Base-by-base conservation (phyloP, 208 protist species). In the Angomonas ambiguus region DNA sequence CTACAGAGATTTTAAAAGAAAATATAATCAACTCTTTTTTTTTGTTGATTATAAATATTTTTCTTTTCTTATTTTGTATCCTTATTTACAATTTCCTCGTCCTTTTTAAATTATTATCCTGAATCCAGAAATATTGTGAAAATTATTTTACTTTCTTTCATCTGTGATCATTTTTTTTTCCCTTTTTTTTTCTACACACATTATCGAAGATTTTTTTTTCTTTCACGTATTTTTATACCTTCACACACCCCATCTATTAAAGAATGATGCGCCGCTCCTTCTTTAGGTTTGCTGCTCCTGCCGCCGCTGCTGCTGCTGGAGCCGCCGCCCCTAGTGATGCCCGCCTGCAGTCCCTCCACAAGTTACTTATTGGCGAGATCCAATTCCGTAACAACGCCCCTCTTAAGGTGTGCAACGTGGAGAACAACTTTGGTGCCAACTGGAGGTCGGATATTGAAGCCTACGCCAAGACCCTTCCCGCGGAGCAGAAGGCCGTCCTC, bases 321-420 rank as follows among this genome's bases (percentile, higher is more conserved):
- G 33, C 72, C 4, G 76, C 66, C 20, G 28, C 73, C 69, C 55
- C 77, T 64, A 69, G 61, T 38, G 76, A 84, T 35, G 22, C 71
- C 45, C 93, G 93, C 75, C 91, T 94, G 85, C n/a, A 62, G 6
- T 48, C 83, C 2, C 77, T 96, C 32, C 81, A 94, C 76, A 96
- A 94, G 78, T 69, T 96, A 28, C 77, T 96, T 32, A 93, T 55
- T 3, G 91, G 91, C 25, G 91, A 96, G 80, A 53, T 71, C 28
- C 71, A 83, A 63, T 93, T 96, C 76, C 88, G 88, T 60, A 93
- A 93, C 79, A 88, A 92, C 65, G 72, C 65, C 6, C 83, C 80
- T 8, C 68, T 96, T 59, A 96, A 96, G 85, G 83, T 65, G 41
- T 91, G 84, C 80, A 91, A 92, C 73, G 82, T 96, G 34, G 83